phyloP scores from a whole-genome alignment of 2,329 filamentous ascomycete species.

The Aspergillus texensis region DNA sequence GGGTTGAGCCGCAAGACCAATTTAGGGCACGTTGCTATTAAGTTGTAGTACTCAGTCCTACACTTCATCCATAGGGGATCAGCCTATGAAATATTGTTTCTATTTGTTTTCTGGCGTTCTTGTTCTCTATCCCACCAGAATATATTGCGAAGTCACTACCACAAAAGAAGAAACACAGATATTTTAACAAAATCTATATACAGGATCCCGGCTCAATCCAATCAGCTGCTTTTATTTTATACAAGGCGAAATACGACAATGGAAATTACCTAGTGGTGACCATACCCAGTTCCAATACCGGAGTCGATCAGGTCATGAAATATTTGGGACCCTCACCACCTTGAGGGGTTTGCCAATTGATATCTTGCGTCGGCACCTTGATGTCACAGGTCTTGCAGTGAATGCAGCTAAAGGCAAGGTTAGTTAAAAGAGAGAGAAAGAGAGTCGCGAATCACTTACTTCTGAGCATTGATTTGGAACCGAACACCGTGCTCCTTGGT shows the following conservation, averaged over 20 bases:
- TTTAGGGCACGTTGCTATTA: neutral
- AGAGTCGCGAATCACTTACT: constrained; percentile 63
- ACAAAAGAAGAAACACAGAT: neutral
- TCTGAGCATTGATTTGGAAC: constrained; percentile 97
- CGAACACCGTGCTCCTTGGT: constrained; percentile 83
- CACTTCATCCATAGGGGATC: neutral
- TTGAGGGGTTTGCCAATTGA: constrained; percentile 95
- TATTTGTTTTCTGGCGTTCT: neutral
- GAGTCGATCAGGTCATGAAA: constrained; percentile 54
- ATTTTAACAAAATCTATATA: constrained; percentile 10
- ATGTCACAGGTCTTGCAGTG: constrained; percentile 99
- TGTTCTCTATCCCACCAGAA: neutral
- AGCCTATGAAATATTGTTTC: neutral
- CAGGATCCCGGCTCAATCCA: neutral
- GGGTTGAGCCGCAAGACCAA: constrained; percentile 3
- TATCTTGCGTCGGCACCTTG: constrained; percentile 94
- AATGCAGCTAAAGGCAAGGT: constrained; percentile 70
- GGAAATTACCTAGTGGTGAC: neutral
- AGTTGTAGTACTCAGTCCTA: neutral
- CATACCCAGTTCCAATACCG: neutral
- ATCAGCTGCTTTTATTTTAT: constrained; percentile 10
- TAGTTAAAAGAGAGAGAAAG: constrained; percentile 12
- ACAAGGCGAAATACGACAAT: neutral
- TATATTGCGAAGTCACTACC: neutral
- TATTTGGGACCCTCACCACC: constrained; percentile 78